Evolutionary conservation across 441 rosid species (phyloP).

Genomic region (Pelargonium australe): DNA sequence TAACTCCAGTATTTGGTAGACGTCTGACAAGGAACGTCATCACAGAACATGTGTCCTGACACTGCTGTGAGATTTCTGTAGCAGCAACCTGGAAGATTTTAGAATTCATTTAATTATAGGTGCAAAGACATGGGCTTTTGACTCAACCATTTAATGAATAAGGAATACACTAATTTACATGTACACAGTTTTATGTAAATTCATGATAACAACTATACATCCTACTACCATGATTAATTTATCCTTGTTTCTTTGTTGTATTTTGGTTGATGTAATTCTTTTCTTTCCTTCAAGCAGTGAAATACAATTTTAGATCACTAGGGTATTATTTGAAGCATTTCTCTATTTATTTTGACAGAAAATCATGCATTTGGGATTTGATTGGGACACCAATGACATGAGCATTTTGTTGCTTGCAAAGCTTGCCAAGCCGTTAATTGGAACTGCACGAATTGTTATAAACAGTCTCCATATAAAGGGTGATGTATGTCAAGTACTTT

Average conservation of each 20-base stretch:
- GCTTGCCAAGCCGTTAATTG: slow-evolving; percentile 73
- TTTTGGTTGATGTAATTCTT: not conserved
- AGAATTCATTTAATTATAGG: not conserved
- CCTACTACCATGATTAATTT: not conserved
- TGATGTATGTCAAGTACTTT: slow-evolving; percentile 50
- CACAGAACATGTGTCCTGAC: not conserved
- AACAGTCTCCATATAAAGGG: slow-evolving; percentile 93
- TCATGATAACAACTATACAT: not conserved
- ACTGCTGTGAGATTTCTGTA: not conserved
- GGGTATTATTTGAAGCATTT: slow-evolving; percentile 8
- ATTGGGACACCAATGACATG: slow-evolving; percentile 77
- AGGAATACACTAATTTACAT: not conserved
- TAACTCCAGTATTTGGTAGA: not conserved
- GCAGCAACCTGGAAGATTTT: not conserved
- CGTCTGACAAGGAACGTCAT: not conserved
- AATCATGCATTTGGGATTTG: slow-evolving; percentile 68
- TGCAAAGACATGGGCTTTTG: not conserved
- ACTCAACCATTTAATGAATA: not conserved
- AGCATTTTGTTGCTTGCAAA: slow-evolving; percentile 81
- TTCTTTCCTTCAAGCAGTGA: slow-evolving; percentile 3
- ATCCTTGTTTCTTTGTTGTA: not conserved
- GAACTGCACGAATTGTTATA: slow-evolving; percentile 80
- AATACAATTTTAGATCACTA: slow-evolving; percentile 8
- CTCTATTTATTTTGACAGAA: slow-evolving; percentile 38
- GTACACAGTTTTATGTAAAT: not conserved